Conservation (phyloP, 2,329 filamentous ascomycete genomes). For the Coniochaeta hoffmannii region DNA sequence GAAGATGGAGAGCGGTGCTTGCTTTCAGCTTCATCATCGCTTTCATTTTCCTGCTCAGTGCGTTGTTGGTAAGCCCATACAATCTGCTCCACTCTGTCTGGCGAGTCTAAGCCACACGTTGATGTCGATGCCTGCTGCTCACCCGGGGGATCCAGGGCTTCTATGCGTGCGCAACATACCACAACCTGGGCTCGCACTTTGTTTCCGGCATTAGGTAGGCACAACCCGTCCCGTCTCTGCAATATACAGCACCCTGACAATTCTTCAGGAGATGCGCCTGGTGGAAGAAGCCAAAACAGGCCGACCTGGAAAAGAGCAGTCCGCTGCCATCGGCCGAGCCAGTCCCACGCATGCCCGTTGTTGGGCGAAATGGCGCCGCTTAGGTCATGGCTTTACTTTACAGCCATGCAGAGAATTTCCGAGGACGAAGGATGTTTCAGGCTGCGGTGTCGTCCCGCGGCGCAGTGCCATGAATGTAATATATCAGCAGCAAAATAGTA, state of each 20-base stretch:
- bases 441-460: too few species aligned
- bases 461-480: too few species aligned
- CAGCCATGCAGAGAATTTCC: too few species aligned
- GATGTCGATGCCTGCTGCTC: slow-evolving; percentile 1
- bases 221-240: not conserved
- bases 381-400: too few species aligned
- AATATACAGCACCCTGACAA: not conserved
- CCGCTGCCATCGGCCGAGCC: not conserved
- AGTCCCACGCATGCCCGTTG: not conserved
- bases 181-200: not conserved
- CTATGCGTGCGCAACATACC: slow-evolving; percentile 4
- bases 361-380: not conserved
- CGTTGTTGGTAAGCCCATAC: slow-evolving; percentile 1
- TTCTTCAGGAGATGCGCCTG: not conserved
- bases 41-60: slow-evolving; percentile 4
- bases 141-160: not conserved
- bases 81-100: not conserved
- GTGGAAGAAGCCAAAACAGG: slow-evolving; percentile 6
- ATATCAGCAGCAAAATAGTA: too few species aligned
- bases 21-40: slow-evolving; percentile 5
- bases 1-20: slow-evolving; percentile 3
- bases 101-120: too few species aligned
- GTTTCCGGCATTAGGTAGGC: not conserved
- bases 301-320: slow-evolving; percentile 1
- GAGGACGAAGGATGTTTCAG: too few species aligned